A percentile compares a stretch with the other conserved stretches of the same genome.
Evolutionary conservation across 139 green algal species (phyloP).

Genomic region (Micractinium sp.): DNA sequence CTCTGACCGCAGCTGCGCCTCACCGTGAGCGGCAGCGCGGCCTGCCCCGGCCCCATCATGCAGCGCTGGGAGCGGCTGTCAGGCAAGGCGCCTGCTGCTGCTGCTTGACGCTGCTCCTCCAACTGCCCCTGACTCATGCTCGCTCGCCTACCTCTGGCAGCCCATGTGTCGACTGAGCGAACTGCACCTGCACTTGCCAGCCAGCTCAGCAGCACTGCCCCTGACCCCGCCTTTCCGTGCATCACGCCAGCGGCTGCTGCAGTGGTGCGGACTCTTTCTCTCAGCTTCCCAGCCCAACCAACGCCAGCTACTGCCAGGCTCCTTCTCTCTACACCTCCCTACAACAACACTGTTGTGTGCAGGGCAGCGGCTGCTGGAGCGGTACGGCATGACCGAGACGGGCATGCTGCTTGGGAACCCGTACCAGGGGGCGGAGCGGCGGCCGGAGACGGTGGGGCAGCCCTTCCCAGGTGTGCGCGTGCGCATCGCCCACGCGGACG

Average conservation of each 20-base stretch:
- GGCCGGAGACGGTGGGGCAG: constrained; percentile 81
- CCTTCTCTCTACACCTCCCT: too few relatives aligned
- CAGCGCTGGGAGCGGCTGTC: constrained; percentile 70
- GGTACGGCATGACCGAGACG: constrained; percentile 99
- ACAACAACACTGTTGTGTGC: too few relatives aligned
- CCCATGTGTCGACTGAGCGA: background rate
- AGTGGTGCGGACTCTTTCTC: too few relatives aligned
- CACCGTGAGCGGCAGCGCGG: constrained; percentile 87
- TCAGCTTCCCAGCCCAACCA: too few relatives aligned
- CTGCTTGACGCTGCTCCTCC: background rate
- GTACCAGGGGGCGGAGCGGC: constrained; percentile 64
- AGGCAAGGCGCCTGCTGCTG: background rate
- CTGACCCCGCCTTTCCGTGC: background rate
- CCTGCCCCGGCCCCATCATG: constrained; percentile 87
- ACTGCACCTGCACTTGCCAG: background rate
- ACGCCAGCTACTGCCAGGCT: too few relatives aligned
- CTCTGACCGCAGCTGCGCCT: constrained; percentile 67
- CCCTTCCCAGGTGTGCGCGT: constrained; percentile 85
- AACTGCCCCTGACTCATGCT: too few relatives aligned
- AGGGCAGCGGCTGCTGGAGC: constrained; percentile 84
- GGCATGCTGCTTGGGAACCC: constrained; percentile 97
- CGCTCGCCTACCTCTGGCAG: background rate
- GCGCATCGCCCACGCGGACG: constrained; percentile 17
- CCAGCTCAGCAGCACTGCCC: too few relatives aligned
- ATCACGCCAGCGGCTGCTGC: too few relatives aligned